Percentiles rank a stretch among this genome's conserved stretches.
Evolutionary conservation across 1,284 basidiomycete genomes (phyloP).

Genomic region (Pisolithus thermaeus): DNA sequence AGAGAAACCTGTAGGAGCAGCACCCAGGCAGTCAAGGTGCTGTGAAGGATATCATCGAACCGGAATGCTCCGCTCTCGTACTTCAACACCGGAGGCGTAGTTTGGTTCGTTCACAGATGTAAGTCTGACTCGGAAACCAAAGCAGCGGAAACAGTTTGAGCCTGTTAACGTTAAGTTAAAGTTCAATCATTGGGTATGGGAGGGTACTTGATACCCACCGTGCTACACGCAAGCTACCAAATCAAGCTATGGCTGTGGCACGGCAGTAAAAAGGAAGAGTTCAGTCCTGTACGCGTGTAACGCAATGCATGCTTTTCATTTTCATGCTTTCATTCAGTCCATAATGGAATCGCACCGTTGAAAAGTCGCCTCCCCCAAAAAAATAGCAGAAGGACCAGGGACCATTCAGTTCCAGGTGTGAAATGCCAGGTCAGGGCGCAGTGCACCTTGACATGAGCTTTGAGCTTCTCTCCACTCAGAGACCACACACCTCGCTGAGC

Average conservation of each 20-base stretch:
- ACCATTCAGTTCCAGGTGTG: slow-evolving; percentile 15
- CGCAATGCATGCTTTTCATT: not conserved
- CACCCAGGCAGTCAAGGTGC: not conserved
- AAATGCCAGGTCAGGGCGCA: slow-evolving; percentile 22
- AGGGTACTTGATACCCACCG: not conserved
- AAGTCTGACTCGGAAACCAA: too few relatives aligned
- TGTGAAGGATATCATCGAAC: not conserved
- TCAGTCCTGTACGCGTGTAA: not conserved
- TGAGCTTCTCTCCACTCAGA: slow-evolving; percentile 25
- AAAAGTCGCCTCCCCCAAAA: not conserved
- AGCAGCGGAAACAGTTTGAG: too few relatives aligned
- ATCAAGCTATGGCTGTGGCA: not conserved
- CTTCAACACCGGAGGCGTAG: not conserved
- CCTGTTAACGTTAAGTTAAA: not conserved
- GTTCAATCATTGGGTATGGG: not conserved
- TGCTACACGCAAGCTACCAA: not conserved
- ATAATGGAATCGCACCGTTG: not conserved
- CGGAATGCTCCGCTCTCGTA: not conserved
- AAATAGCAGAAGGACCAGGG: not conserved
- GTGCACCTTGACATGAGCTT: not conserved
- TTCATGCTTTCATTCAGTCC: not conserved
- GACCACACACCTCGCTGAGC: slow-evolving; percentile 21
- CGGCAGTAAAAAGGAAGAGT: not conserved
- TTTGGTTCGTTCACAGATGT: not conserved
- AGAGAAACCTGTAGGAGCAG: not conserved